A percentile compares a stretch with the other conserved stretches of the same genome.
Conservation (phyloP, 352 stramenopile species). For the Globisporangium middletonii region DNA sequence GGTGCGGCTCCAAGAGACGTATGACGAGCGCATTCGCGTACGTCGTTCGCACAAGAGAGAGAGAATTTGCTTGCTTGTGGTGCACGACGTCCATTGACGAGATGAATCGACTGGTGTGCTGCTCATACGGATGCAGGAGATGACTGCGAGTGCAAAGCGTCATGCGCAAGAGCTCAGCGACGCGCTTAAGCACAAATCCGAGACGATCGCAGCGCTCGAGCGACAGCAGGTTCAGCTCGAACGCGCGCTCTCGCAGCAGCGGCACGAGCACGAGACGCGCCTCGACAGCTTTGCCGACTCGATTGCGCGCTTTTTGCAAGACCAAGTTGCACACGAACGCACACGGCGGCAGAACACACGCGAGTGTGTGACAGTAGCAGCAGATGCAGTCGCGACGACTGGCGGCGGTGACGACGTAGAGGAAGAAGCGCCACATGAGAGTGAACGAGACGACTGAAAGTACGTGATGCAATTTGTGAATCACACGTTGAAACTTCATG, state of each 20-base stretch:
- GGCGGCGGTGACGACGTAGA: neutral
- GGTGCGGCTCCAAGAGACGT: constrained; percentile 28
- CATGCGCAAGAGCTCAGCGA: constrained; percentile 23
- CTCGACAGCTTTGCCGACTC: constrained; percentile 51
- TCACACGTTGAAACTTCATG: neutral
- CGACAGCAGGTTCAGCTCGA: constrained; percentile 37
- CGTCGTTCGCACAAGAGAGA: neutral
- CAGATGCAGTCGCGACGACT: neutral
- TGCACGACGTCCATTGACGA: neutral
- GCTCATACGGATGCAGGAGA: constrained; percentile 3
- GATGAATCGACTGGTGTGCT: neutral
- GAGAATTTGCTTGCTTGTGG: neutral
- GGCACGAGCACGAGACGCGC: constrained; percentile 45
- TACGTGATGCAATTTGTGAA: neutral
- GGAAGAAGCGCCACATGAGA: neutral
- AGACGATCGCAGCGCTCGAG: constrained; percentile 27
- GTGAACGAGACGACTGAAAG: no score
- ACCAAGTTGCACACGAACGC: constrained; percentile 41
- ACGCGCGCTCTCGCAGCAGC: constrained; percentile 30
- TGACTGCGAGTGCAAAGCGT: constrained; percentile 21
- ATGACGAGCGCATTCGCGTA: constrained; percentile 47
- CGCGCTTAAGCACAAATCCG: constrained; percentile 26
- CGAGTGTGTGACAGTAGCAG: neutral
- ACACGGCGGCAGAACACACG: constrained; percentile 25
- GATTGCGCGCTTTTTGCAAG: constrained; percentile 44